Conservation (phyloP, 2,329 filamentous ascomycete species). For the Alternaria conjuncta region DNA sequence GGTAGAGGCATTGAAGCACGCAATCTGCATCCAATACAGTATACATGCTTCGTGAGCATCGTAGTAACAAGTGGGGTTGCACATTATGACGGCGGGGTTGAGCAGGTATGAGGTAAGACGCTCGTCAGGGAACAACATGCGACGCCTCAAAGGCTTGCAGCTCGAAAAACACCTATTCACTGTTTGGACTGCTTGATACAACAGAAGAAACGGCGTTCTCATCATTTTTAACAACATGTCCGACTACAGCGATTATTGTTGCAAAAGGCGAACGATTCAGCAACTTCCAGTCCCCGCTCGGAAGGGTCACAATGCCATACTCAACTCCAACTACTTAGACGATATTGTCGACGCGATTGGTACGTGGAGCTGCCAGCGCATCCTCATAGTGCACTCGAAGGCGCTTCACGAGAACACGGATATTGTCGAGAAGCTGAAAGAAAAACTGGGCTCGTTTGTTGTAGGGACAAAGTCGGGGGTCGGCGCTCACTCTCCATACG, state of each 20-base stretch:
- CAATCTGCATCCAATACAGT: not conserved
- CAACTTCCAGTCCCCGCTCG: slow-evolving; percentile 22
- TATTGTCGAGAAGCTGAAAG: slow-evolving; percentile 21
- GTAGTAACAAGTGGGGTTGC: not conserved
- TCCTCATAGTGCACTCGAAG: slow-evolving; percentile 28
- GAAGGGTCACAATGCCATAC: slow-evolving; percentile 25
- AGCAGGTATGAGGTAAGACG: slow-evolving; percentile 13
- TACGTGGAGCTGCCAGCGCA: slow-evolving; percentile 21
- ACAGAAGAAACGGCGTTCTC: not conserved
- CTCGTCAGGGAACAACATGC: slow-evolving; percentile 6
- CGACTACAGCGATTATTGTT: not conserved
- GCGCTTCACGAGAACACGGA: slow-evolving; percentile 25
- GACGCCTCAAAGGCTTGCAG: not conserved
- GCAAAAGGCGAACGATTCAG: slow-evolving; percentile 23
- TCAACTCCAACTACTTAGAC: slow-evolving; percentile 21
- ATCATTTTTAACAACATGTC: slow-evolving; percentile 2
- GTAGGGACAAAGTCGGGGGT: slow-evolving; percentile 29
- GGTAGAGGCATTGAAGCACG: not conserved
- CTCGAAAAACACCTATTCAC: too few species aligned
- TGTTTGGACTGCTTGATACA: not conserved
- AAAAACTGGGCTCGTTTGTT: slow-evolving; percentile 20
- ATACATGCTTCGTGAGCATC: not conserved
- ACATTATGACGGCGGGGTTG: slow-evolving; percentile 12
- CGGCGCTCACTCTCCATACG: slow-evolving; percentile 31
- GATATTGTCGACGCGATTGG: slow-evolving; percentile 24